These are phyloP conservation scores for Geotrichum macrosporum DNA, from an alignment of 1,139 yeast genomes.

Conservation along the genomic window DNA sequence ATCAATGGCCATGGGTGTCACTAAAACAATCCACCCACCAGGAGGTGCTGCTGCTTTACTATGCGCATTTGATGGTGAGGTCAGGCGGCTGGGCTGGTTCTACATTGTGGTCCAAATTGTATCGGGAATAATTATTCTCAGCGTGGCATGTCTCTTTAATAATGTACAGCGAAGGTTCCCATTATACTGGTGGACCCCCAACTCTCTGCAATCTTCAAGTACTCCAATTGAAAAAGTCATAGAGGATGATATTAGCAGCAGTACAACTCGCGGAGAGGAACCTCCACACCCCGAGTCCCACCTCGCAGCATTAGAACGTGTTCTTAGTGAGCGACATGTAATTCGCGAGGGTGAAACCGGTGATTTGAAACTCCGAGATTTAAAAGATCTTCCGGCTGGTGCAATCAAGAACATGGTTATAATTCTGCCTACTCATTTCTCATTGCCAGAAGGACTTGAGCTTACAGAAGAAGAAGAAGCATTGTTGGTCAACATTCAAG, in stretches of 20 bases:
- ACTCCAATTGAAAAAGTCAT: neutral
- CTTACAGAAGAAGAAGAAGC: conserved; percentile 22
- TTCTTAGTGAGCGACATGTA: conserved; percentile 15
- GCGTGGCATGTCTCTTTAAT: conserved; percentile 53
- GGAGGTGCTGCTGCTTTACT: conserved; percentile 69
- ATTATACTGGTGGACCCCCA: conserved; percentile 59
- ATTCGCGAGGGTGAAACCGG: conserved; percentile 19
- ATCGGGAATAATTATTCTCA: conserved; percentile 48
- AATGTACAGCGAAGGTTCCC: conserved; percentile 57
- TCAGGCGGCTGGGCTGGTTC: conserved; percentile 62
- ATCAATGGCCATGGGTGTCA: conserved; percentile 54
- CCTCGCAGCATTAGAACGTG: conserved; percentile 7
- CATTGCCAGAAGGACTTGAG: conserved; percentile 19
- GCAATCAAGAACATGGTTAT: conserved; percentile 11
- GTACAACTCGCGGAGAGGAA: no score
- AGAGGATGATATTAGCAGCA: no score
- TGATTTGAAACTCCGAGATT: conserved; percentile 7
- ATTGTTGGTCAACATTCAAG: conserved; percentile 21
- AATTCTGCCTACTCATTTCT: conserved; percentile 21
- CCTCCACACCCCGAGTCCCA: no score
- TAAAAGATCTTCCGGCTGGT: conserved; percentile 8
- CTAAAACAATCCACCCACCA: conserved; percentile 66
- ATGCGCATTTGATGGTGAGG: conserved; percentile 49
- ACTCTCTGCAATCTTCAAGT: conserved; percentile 22
- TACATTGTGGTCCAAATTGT: conserved; percentile 56